Evolutionary conservation across 805 yeast genomes (phyloP).

Genomic region (Wickerhamiella australiensis): DNA sequence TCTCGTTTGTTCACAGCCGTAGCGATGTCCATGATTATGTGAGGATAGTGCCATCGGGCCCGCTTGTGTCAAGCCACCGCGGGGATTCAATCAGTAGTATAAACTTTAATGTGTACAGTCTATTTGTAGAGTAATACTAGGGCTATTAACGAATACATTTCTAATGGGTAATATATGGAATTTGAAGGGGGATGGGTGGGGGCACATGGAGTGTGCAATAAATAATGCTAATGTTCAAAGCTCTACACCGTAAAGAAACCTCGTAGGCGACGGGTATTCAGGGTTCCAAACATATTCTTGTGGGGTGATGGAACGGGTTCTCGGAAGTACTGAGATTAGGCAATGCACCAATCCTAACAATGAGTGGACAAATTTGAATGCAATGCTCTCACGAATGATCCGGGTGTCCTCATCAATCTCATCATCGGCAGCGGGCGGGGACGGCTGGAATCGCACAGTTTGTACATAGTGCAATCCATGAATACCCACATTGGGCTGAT

Average conservation of each 20-base stretch:
- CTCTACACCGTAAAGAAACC: conserved; percentile 16
- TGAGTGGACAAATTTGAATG: conserved; percentile 15
- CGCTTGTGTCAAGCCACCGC: too few species aligned
- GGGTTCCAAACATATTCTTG: conserved; percentile 15
- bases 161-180: too few species aligned
- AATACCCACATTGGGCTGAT: conserved; percentile 18
- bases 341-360: conserved; percentile 21
- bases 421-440: not conserved
- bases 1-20: conserved; percentile 9
- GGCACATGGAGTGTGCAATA: not conserved
- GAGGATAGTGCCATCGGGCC: not conserved
- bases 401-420: not conserved
- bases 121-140: too few species aligned
- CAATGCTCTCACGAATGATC: conserved; percentile 3
- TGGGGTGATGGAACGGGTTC: not conserved
- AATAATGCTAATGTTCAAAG: conserved; percentile 7
- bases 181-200: not conserved
- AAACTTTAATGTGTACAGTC: too few species aligned
- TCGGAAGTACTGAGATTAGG: conserved; percentile 19
- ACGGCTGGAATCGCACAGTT: not conserved
- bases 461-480: conserved; percentile 16
- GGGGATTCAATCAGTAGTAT: too few species aligned
- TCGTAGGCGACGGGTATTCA: conserved; percentile 21
- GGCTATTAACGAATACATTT: too few species aligned
- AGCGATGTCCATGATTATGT: conserved; percentile 5